A percentile compares a stretch with the other conserved stretches of the same genome.
Conservation (phyloP, 208 protist genomes). For the Wallacemonas sp. region DNA sequence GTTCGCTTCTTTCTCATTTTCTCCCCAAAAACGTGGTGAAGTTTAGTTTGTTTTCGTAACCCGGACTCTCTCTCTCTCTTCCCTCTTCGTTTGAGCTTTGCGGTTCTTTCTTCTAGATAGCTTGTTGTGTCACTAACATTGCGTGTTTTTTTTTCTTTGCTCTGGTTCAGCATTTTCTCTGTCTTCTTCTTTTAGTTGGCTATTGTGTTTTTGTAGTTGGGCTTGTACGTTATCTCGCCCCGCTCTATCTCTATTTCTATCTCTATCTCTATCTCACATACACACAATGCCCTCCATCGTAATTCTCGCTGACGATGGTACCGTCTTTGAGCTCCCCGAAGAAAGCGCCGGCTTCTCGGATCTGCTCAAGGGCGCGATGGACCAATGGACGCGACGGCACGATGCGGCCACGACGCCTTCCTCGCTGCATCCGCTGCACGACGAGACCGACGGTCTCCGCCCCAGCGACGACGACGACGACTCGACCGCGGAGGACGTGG, state of each 20-base stretch:
- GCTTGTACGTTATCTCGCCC: background rate
- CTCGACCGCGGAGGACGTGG: constrained; percentile 14
- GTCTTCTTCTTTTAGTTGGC: no score
- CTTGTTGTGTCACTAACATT: no score
- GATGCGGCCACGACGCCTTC: constrained; percentile 17
- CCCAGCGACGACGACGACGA: constrained; percentile 15
- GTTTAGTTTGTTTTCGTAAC: no score
- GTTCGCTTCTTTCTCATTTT: background rate
- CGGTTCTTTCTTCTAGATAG: no score
- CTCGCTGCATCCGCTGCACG: background rate
- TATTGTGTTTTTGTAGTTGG: no score
- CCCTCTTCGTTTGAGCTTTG: no score
- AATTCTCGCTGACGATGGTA: constrained; percentile 66
- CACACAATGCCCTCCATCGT: constrained; percentile 43
- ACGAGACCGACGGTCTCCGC: background rate
- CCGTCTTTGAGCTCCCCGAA: constrained; percentile 40
- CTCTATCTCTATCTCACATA: background rate
- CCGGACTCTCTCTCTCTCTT: no score
- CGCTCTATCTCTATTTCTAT: background rate
- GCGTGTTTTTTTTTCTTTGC: background rate
- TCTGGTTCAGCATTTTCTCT: no score
- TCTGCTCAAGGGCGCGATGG: constrained; percentile 47
- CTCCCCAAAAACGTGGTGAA: background rate
- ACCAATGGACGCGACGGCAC: constrained; percentile 48
- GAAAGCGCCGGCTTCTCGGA: constrained; percentile 44